Base-by-base conservation (phyloP, 805 yeast genomes). In the Lipomyces chichibuensis region DNA sequence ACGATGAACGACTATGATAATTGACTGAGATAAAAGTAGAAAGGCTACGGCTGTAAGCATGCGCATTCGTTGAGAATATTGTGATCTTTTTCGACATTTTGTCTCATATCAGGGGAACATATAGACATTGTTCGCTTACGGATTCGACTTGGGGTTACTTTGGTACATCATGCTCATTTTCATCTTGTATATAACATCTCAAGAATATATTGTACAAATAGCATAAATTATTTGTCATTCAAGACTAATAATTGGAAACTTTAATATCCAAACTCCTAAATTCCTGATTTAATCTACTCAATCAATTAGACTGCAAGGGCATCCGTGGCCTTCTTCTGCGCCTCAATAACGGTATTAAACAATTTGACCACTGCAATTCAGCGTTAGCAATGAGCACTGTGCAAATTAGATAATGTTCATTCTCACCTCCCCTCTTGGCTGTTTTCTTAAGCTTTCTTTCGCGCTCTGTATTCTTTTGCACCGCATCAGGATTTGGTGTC, bases 301-400 rank as follows among this genome's bases (percentile, higher is more conserved):
- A 13, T 35, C 39, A 32, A n/a, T 43, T 53, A 35, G 27, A 35
- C 70, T n/a, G 57, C 64, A 46, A 64, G 27, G 14, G 59, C 57
- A n/a, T 23, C 60, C 39, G 49, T 29, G 13, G 71, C 71, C 35
- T 60, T 55, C 55, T 66, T 66, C 77, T 92, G 98, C 0, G 96
- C 89, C 37, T 90, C 83, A 75, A 90, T 83, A 32, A 92, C 87
- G 1, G 96, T 97, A 75, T 90, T 94, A 80, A 88, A 92, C 71
- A 91, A 83, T 75, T 87, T 85, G 8, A 92, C 91, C 14, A 91
- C 71, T 62, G 35, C 20, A 49, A 46, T n/a, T 43, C n/a, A 58
- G 14, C 8, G 57, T 59, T 59, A 59, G 62, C n/a, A 23, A 49
- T 11, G 14, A 35, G n/a, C 20, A 43, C 20, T 43, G 8, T 43